A percentile compares a stretch with the other conserved stretches of the same genome.
Evolutionary conservation across 495 filamentous ascomycete genomes (phyloP).

Genomic region (Ascodesmis nigricans): DNA sequence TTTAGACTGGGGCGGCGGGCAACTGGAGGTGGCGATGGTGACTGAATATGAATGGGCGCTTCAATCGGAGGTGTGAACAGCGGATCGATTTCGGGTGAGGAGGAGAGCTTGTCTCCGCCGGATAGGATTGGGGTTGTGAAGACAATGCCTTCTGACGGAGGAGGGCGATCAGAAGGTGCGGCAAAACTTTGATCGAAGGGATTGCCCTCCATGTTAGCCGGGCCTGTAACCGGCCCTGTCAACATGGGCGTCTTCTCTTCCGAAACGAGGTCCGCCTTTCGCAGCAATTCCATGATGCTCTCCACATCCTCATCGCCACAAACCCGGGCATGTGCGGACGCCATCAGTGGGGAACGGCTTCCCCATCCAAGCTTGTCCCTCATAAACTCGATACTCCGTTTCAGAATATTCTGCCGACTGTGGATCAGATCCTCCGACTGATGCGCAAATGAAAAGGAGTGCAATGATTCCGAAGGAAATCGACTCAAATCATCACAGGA

Average conservation of each 20-base stretch:
- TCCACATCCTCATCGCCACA: conserved; percentile 72
- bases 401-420: conserved; percentile 78
- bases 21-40: conserved; percentile 28
- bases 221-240: conserved; percentile 29
- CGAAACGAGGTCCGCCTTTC: conserved; percentile 47
- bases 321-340: conserved; percentile 57
- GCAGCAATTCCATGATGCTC: conserved; percentile 70
- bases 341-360: conserved; percentile 33
- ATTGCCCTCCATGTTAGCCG: conserved; percentile 24
- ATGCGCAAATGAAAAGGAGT: conserved; percentile 96
- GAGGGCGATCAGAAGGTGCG: conserved; percentile 12
- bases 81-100: conserved; percentile 2
- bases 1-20: conserved; percentile 53
- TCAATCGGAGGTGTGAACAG: too few relatives aligned
- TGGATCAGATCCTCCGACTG: conserved; percentile 82
- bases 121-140: conserved; percentile 18
- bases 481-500: conserved; percentile 74
- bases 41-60: too few relatives aligned
- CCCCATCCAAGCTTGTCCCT: conserved; percentile 77
- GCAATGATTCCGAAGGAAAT: conserved; percentile 87
- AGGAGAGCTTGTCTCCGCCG: not conserved
- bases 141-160: conserved; percentile 23
- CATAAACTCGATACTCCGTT: conserved; percentile 94
- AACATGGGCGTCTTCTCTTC: conserved; percentile 18
- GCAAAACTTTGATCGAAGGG: conserved; percentile 18